These are phyloP conservation scores for Odonthalia washingtoniensis DNA, from an alignment of 31 red algal species.

Conservation along the genomic window DNA sequence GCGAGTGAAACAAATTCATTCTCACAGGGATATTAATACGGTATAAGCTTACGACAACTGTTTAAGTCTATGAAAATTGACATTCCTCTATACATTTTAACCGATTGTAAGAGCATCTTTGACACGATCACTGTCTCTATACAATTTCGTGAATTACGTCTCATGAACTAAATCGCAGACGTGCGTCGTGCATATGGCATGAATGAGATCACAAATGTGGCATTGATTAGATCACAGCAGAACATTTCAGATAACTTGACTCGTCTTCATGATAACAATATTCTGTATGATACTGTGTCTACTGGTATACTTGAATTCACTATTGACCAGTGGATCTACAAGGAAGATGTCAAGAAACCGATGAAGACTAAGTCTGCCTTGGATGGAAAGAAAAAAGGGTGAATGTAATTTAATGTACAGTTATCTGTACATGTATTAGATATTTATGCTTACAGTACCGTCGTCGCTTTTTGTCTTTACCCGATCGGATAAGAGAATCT, in stretches of 20 bases:
- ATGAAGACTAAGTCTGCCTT: too few species aligned
- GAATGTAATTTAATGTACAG: too few species aligned
- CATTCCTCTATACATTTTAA: too few species aligned
- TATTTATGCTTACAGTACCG: too few species aligned
- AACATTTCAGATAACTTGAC: conserved; percentile 17
- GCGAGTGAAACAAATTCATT: not conserved
- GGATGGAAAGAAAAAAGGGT: too few species aligned
- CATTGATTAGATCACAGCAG: conserved; percentile 8
- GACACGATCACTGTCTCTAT: not conserved
- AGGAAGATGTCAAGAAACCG: too few species aligned
- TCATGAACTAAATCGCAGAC: not conserved
- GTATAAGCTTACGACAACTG: not conserved
- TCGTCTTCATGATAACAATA: not conserved
- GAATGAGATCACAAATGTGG: conserved; percentile 18
- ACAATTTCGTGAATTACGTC: not conserved
- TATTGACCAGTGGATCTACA: not conserved
- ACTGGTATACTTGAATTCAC: not conserved
- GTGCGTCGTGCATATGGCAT: not conserved
- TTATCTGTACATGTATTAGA: too few species aligned
- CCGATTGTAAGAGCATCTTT: not conserved
- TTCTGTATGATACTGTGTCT: not conserved
- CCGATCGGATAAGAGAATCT: too few species aligned
- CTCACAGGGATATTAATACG: conserved; percentile 17
- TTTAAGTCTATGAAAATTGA: too few species aligned
- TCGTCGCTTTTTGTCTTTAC: too few species aligned